Percentiles rank a stretch among this genome's conserved stretches.
phyloP scores from a whole-genome alignment of 139 green algal genomes.

The Coccomyxa sp. region DNA sequence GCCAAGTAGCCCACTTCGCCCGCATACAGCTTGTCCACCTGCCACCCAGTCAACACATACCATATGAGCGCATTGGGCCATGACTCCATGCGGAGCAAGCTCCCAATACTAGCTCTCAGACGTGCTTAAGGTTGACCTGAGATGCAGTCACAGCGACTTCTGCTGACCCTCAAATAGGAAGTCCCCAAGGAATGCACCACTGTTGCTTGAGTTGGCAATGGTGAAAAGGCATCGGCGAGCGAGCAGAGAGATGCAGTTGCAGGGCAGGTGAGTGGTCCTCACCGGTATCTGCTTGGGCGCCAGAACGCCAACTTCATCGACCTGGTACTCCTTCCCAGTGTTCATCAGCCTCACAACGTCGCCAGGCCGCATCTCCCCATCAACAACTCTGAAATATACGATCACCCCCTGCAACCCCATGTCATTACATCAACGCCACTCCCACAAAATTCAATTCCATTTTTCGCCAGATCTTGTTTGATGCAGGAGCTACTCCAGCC shows the following conservation, averaged over 20 bases:
- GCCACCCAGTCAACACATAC: neutral
- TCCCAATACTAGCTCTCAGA: neutral
- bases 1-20: slow-evolving; percentile 94
- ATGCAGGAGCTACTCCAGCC: neutral
- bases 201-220: too few relatives aligned
- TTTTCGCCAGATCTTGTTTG: neutral
- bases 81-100: neutral
- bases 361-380: slow-evolving; percentile 67
- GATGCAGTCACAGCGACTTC: too few relatives aligned
- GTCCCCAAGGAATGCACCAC: too few relatives aligned
- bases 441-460: neutral
- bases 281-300: slow-evolving; percentile 53
- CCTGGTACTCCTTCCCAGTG: slow-evolving; percentile 82
- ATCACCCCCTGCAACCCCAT: slow-evolving; percentile 57
- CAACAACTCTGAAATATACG: slow-evolving; percentile 82
- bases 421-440: neutral
- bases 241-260: neutral
- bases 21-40: slow-evolving; percentile 80
- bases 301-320: slow-evolving; percentile 91
- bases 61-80: neutral
- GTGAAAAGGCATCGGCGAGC: too few relatives aligned
- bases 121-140: neutral
- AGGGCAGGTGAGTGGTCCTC: too few relatives aligned
- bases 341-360: slow-evolving; percentile 90
- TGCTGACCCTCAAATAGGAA: too few relatives aligned